Evolutionary conservation across 192 early-diverging fungal genomes (phyloP).

Genomic region (Coemansia sp.): DNA sequence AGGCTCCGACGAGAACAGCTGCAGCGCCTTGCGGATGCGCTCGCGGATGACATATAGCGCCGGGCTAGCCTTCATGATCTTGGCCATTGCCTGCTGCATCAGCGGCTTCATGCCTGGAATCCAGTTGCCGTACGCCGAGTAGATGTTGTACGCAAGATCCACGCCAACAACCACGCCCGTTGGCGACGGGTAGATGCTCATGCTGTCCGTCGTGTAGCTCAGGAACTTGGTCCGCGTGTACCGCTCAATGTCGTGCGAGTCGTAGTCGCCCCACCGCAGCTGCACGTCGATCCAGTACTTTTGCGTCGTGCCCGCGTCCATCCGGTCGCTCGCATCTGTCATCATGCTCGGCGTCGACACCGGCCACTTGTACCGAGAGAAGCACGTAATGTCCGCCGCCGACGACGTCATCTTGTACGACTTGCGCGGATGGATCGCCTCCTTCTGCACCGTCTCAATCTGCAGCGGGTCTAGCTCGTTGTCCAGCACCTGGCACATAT

Average conservation of each 20-base stretch:
- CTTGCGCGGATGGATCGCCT: constrained; percentile 98
- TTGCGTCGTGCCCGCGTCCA: constrained; percentile 95
- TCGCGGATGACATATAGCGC: constrained; percentile 96
- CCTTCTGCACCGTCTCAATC: constrained; percentile 98
- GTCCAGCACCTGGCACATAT: constrained; percentile 92
- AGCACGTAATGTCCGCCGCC: constrained; percentile 89
- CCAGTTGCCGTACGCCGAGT: constrained; percentile 97
- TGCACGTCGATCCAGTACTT: constrained; percentile 99
- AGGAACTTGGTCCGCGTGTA: constrained; percentile 98
- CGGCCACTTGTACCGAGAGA: constrained; percentile 98
- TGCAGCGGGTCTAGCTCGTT: constrained; percentile 96
- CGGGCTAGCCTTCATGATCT: constrained; percentile 99
- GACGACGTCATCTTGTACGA: constrained; percentile 99
- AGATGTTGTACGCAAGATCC: constrained; percentile 96
- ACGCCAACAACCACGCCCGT: constrained; percentile 96
- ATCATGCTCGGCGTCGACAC: constrained; percentile 92
- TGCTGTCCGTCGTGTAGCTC: constrained; percentile 97
- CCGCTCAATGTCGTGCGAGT: constrained; percentile 98
- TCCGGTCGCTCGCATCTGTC: constrained; percentile 90
- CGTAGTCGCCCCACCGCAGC: constrained; percentile 97
- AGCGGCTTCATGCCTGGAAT: constrained; percentile 98
- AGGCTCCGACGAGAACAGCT: constrained; percentile 97
- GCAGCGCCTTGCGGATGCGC: constrained; percentile 97
- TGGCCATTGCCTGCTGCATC: constrained; percentile 95
- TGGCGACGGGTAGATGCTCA: constrained; percentile 99